phyloP scores from a whole-genome alignment of 2,329 filamentous ascomycete genomes.

The Nannizziopsis barbatae region DNA sequence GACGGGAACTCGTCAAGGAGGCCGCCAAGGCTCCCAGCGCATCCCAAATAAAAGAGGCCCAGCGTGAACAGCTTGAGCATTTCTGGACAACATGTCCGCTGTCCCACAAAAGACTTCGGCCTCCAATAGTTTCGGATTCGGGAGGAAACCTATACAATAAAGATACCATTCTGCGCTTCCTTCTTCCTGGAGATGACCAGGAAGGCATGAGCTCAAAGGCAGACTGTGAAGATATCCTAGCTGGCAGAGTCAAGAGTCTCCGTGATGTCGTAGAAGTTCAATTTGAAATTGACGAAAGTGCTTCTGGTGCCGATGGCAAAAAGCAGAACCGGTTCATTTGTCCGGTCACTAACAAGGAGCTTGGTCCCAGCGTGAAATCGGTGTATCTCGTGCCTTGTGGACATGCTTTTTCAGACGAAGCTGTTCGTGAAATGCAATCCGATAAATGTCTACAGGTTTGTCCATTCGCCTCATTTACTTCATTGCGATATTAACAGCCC shows the following conservation, averaged over 20 bases:
- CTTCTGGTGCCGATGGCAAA: slow-evolving; percentile 30
- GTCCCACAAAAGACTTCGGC: slow-evolving; percentile 62
- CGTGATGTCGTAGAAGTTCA: slow-evolving; percentile 81
- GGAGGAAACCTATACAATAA: slow-evolving; percentile 87
- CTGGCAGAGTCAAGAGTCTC: slow-evolving; percentile 59
- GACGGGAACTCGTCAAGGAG: slow-evolving; percentile 90
- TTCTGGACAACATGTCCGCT: slow-evolving; percentile 80
- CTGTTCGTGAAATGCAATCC: slow-evolving; percentile 65
- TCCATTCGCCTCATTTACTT: background rate
- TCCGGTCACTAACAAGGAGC: slow-evolving; percentile 72
- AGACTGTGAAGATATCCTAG: slow-evolving; percentile 52
- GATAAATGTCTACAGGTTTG: slow-evolving; percentile 50
- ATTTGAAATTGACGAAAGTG: slow-evolving; percentile 47
- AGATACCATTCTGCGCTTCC: slow-evolving; percentile 65
- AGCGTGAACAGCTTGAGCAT: slow-evolving; percentile 73
- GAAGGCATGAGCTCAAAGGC: slow-evolving; percentile 43
- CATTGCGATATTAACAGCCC: slow-evolving; percentile 6
- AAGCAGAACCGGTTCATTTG: slow-evolving; percentile 58
- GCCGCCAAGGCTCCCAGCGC: slow-evolving; percentile 72
- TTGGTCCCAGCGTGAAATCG: slow-evolving; percentile 66
- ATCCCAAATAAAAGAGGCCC: slow-evolving; percentile 78
- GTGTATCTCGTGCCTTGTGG: slow-evolving; percentile 92
- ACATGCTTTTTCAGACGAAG: slow-evolving; percentile 81
- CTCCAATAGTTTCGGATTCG: slow-evolving; percentile 73
- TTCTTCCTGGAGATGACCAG: slow-evolving; percentile 46